These are phyloP conservation scores for Starmerella stellata DNA, from an alignment of 805 yeast genomes.

Conservation along the genomic window DNA sequence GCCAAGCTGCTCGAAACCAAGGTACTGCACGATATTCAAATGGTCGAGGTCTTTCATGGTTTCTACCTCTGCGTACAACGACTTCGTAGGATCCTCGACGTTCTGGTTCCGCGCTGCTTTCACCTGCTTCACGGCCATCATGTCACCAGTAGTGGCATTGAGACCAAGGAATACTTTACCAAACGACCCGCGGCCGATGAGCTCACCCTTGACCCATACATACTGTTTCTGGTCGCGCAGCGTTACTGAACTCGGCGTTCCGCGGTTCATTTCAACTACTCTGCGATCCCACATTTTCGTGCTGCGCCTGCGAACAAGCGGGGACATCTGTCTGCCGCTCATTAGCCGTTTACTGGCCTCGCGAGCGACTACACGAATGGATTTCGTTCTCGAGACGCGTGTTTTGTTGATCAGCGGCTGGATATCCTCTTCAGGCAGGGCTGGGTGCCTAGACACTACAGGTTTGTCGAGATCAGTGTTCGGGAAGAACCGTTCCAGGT, in stretches of 20 bases:
- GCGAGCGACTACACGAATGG: constrained; percentile 80
- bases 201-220: constrained; percentile 95
- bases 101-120: constrained; percentile 19
- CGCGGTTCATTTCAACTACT: constrained; percentile 57
- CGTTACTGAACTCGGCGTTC: constrained; percentile 39
- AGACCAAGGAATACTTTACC: constrained; percentile 84
- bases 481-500: constrained; percentile 83
- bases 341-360: constrained; percentile 51
- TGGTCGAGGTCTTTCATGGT: constrained; percentile 90
- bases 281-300: constrained; percentile 97
- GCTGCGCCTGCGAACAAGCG: constrained; percentile 47
- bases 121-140: constrained; percentile 97
- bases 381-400: constrained; percentile 45
- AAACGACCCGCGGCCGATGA: constrained; percentile 91
- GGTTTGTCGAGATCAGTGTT: constrained; percentile 82
- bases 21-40: constrained; percentile 81
- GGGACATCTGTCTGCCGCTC: constrained; percentile 5
- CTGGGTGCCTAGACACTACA: constrained; percentile 29
- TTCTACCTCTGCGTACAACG: constrained; percentile 76
- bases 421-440: neutral
- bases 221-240: constrained; percentile 55
- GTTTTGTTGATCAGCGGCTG: neutral
- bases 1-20: constrained; percentile 71
- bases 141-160: constrained; percentile 91
- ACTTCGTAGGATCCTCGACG: constrained; percentile 34